Evolutionary conservation across 2,329 filamentous ascomycete genomes (phyloP).

Genomic region (Dryadomyces quercus-mongolicae): DNA sequence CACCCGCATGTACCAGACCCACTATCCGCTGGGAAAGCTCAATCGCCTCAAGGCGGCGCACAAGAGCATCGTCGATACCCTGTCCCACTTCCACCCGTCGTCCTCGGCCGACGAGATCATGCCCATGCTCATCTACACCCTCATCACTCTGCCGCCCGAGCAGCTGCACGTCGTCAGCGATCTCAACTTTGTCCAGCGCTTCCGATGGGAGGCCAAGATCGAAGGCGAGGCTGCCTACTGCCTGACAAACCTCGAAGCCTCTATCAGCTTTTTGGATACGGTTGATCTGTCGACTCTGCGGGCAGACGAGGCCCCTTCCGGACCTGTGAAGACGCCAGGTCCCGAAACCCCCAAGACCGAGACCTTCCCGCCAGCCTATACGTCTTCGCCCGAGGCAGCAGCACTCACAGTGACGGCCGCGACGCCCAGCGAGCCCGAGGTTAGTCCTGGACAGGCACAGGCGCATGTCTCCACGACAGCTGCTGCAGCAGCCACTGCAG

Average conservation of each 20-base stretch:
- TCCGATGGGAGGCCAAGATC: constrained; percentile 73
- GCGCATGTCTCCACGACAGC: too few relatives aligned
- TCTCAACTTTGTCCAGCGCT: constrained; percentile 85
- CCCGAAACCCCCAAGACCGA: constrained; percentile 31
- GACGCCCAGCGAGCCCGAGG: constrained; percentile 19
- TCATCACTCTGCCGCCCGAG: constrained; percentile 82
- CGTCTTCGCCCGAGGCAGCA: constrained; percentile 15
- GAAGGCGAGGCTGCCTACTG: constrained; percentile 95
- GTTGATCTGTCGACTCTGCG: constrained; percentile 85
- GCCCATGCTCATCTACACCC: constrained; percentile 88
- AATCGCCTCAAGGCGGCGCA: constrained; percentile 80
- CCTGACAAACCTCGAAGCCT: constrained; percentile 87
- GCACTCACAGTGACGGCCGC: constrained; percentile 21
- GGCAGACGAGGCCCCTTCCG: constrained; percentile 62
- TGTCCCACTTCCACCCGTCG: constrained; percentile 54
- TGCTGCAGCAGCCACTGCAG: constrained; percentile 9
- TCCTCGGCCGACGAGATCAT: constrained; percentile 96
- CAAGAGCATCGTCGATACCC: constrained; percentile 85
- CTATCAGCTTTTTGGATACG: constrained; percentile 87
- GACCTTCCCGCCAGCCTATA: constrained; percentile 37
- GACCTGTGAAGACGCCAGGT: constrained; percentile 45
- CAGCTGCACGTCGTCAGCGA: constrained; percentile 87
- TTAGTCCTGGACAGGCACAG: constrained; percentile 17
- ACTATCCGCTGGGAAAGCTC: constrained; percentile 83
- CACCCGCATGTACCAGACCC: constrained; percentile 71